Base-by-base conservation (phyloP, 805 yeast species). In the Barnettozyma populi region DNA sequence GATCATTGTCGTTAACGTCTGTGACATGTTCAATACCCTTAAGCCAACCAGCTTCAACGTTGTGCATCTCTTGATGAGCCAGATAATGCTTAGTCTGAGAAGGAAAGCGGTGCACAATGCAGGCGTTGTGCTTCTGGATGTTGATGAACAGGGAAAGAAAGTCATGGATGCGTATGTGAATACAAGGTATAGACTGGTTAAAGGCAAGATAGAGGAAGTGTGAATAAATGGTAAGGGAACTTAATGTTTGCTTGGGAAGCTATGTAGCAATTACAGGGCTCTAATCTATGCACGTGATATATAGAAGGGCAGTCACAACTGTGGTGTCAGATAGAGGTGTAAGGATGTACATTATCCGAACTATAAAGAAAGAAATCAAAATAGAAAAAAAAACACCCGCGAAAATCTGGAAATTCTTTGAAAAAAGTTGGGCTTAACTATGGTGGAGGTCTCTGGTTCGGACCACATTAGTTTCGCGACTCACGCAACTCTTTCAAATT, bases 401-500 rank as follows among this genome's bases (percentile, higher is more conserved):
- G 37, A 24, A 19, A 16, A 18, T 3, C 16, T 14, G 16, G 32
- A 29, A 29, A 7, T 7, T 14, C 10, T 10, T 31, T 27, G 19
- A 4, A 8, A 10, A n/a, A 18, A 14, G 16, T 29, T 13, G 32
- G 32, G n/a, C 16, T 14, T 8, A 8, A 29, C n/a, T 3, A 25
- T 8, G 7, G n/a, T 40, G 4, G 11, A 13, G 35, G 7, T 21
- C 2, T 16, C 19, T 20, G 37, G 36, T 40, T 39, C 19, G 43
- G 16, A 31, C 39, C 19, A 36, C 31, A 14, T 11, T 20, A 10
- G 8, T n/a, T 37, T 31, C 45, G 49, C 49, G 43, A 36, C 35
- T 18, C 39, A 42, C 50, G 46, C 45, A 41, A 43, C n/a, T 35
- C 38, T 29, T 25, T 43, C 35, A 35, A 29, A n/a, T 31, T n/a